These are phyloP conservation scores for Cercophora sp. DNA, from an alignment of 495 filamentous ascomycete species.

Conservation along the genomic window DNA sequence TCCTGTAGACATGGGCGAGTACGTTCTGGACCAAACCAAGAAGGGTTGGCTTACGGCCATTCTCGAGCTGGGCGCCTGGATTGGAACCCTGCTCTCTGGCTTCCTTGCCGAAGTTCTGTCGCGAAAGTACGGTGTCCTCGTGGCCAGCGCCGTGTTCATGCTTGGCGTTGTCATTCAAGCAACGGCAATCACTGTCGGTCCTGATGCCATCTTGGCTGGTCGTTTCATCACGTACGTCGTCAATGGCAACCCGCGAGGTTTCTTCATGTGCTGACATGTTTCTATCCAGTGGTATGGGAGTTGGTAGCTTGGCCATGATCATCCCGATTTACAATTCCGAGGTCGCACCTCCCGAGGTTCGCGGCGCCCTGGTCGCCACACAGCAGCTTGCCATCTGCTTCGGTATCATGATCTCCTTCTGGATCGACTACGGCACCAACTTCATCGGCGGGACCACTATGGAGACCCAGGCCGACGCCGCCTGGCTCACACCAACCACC, in stretches of 20 bases:
- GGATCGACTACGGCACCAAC: conserved; percentile 76
- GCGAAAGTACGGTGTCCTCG: conserved; percentile 68
- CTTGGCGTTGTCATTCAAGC: conserved; percentile 73
- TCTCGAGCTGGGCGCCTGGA: conserved; percentile 77
- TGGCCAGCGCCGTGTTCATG: conserved; percentile 70
- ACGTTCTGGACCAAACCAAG: conserved; percentile 57
- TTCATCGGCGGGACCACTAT: conserved; percentile 68
- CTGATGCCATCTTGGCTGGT: conserved; percentile 63
- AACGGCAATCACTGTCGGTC: conserved; percentile 52
- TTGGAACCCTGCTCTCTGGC: conserved; percentile 70
- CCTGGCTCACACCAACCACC: conserved; percentile 66
- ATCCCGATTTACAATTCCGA: conserved; percentile 68
- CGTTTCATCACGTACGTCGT: conserved; percentile 63
- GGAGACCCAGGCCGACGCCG: conserved; percentile 58
- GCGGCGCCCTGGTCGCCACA: conserved; percentile 68
- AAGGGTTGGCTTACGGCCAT: conserved; percentile 80
- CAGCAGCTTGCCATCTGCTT: conserved; percentile 81
- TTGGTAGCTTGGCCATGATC: conserved; percentile 65
- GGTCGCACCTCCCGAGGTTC: conserved; percentile 56
- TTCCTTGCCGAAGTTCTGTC: conserved; percentile 71
- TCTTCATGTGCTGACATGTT: background rate
- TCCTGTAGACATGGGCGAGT: conserved; percentile 57
- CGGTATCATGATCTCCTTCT: conserved; percentile 80
- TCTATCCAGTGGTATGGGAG: conserved; percentile 56
- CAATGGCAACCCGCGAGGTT: background rate